Evolutionary conservation across 2,329 filamentous ascomycete species (phyloP).

Genomic region (Monosporascus sp.): DNA sequence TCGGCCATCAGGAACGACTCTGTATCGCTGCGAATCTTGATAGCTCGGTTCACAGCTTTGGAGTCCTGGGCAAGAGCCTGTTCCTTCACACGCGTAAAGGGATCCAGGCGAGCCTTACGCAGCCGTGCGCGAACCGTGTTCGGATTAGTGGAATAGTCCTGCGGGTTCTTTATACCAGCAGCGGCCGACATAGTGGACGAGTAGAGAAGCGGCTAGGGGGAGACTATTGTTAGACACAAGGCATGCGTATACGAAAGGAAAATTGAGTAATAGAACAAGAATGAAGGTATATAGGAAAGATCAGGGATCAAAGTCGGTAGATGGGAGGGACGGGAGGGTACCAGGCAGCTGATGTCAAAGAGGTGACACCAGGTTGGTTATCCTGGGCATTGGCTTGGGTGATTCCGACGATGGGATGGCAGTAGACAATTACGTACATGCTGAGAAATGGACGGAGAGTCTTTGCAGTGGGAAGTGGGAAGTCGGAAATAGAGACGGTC

Average conservation of each 20-base stretch:
- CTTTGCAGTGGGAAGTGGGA: too few species aligned
- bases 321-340: too few species aligned
- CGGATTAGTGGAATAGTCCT: conserved; percentile 20
- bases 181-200: conserved; percentile 2
- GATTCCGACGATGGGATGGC: too few species aligned
- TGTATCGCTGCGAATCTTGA: conserved; percentile 5
- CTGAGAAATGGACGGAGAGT: too few species aligned
- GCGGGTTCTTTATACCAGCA: conserved; percentile 6
- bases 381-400: too few species aligned
- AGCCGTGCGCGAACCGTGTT: conserved; percentile 17
- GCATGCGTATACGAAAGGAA: too few species aligned
- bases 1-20: conserved; percentile 8
- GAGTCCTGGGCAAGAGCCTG: conserved; percentile 13
- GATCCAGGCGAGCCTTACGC: conserved; percentile 13
- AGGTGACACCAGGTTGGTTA: too few species aligned
- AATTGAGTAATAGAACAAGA: background rate
- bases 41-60: conserved; percentile 15
- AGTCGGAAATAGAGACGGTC: too few species aligned
- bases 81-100: conserved; percentile 10
- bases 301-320: too few species aligned
- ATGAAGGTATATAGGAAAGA: background rate
- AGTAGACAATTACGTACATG: too few species aligned
- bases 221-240: background rate
- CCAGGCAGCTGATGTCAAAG: too few species aligned
- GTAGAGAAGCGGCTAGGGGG: conserved; percentile 4